These are phyloP conservation scores for Bipolaris oryzae DNA, from an alignment of 2,329 filamentous ascomycete genomes.

Conservation along the genomic window DNA sequence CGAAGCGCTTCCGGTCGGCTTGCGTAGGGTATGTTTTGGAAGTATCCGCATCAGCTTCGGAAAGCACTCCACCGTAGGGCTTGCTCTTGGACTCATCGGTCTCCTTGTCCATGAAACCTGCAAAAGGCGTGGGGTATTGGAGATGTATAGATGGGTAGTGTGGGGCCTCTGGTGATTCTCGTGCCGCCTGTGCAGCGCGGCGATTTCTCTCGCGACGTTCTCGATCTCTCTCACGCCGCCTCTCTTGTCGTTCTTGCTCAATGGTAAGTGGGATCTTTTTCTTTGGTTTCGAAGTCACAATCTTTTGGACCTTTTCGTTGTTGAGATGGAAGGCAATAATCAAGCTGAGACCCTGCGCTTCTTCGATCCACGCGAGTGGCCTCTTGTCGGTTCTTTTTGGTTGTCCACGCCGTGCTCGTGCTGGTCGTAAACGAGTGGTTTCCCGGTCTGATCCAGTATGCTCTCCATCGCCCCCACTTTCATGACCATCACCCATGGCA, in stretches of 20 bases:
- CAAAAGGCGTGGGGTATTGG: slow-evolving; percentile 78
- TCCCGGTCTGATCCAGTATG: slow-evolving; percentile 40
- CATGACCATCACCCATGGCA: slow-evolving; percentile 38
- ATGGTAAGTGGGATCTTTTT: slow-evolving; percentile 44
- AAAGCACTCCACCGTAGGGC: slow-evolving; percentile 92
- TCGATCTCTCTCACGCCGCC: slow-evolving; percentile 42
- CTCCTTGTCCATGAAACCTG: slow-evolving; percentile 87
- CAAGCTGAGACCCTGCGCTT: slow-evolving; percentile 38
- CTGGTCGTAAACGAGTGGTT: slow-evolving; percentile 35
- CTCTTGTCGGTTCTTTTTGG: slow-evolving; percentile 45
- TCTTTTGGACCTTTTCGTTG: slow-evolving; percentile 64
- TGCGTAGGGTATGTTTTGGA: slow-evolving; percentile 81
- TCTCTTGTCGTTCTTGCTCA: slow-evolving; percentile 41
- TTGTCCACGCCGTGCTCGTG: slow-evolving; percentile 40
- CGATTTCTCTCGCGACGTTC: slow-evolving; percentile 54
- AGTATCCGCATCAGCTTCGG: slow-evolving; percentile 88
- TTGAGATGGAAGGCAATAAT: slow-evolving; percentile 50
- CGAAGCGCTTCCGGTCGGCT: slow-evolving; percentile 83
- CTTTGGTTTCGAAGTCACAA: slow-evolving; percentile 65
- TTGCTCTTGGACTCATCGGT: slow-evolving; percentile 88
- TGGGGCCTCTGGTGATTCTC: slow-evolving; percentile 53
- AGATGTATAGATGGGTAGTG: slow-evolving; percentile 66
- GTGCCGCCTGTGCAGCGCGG: slow-evolving; percentile 51
- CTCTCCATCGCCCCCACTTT: slow-evolving; percentile 37
- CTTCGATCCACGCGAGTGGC: slow-evolving; percentile 46